Evolutionary conservation across 495 filamentous ascomycete genomes (phyloP).

Genomic region (Beverwykella pulmonaria): DNA sequence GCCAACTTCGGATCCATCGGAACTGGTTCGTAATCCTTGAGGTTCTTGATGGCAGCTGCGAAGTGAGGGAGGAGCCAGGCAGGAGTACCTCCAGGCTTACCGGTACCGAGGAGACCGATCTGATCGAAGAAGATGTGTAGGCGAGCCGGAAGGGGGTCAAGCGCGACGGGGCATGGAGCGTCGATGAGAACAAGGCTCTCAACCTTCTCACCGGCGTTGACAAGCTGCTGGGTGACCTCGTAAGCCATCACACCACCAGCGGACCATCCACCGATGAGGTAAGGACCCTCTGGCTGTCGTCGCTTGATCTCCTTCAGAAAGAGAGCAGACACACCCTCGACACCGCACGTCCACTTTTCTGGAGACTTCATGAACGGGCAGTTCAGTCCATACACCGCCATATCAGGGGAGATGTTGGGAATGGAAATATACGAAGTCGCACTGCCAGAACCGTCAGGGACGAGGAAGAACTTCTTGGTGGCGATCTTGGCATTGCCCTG

Average conservation of each 20-base stretch:
- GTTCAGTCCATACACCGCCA: constrained; percentile 64
- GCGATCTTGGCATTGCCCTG: constrained; percentile 57
- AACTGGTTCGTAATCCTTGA: constrained; percentile 70
- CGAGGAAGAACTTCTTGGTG: constrained; percentile 67
- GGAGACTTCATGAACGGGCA: constrained; percentile 69
- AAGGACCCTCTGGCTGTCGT: constrained; percentile 73
- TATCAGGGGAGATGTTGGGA: constrained; percentile 56
- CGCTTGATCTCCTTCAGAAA: constrained; percentile 69
- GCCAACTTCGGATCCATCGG: constrained; percentile 55
- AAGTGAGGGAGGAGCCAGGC: constrained; percentile 87
- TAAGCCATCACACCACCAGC: constrained; percentile 89
- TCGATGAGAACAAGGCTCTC: constrained; percentile 80
- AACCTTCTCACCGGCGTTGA: constrained; percentile 67
- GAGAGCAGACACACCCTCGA: constrained; percentile 60
- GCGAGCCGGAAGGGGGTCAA: constrained; percentile 74
- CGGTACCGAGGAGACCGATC: constrained; percentile 78
- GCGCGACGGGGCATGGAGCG: constrained; percentile 74
- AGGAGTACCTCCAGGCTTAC: constrained; percentile 64
- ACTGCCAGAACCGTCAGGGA: constrained; percentile 78
- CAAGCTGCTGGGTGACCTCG: constrained; percentile 74
- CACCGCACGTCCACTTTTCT: constrained; percentile 56
- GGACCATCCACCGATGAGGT: constrained; percentile 74
- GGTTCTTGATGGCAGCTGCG: constrained; percentile 69
- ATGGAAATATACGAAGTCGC: constrained; percentile 66
- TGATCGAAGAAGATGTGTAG: constrained; percentile 79